These are phyloP conservation scores for Mycena polygramma DNA, from an alignment of 768 basidiomycete species.

Conservation along the genomic window DNA sequence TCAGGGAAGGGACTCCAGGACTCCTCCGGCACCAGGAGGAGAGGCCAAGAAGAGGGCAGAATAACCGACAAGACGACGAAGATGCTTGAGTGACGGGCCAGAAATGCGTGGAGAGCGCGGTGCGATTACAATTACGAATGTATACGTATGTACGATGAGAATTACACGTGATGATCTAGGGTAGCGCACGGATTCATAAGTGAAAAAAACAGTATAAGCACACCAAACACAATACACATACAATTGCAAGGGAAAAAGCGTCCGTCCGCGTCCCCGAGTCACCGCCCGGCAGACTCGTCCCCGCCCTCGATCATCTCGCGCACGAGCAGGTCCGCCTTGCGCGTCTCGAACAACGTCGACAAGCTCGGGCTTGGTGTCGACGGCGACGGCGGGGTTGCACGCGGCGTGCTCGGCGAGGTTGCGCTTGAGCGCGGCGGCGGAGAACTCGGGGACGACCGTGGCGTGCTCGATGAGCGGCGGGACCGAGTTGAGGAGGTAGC, in stretches of 20 bases:
- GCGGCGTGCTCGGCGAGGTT: constrained; percentile 71
- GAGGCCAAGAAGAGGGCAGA: too few species aligned
- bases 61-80: neutral
- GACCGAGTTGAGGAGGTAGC: constrained; percentile 61
- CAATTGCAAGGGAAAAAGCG: neutral
- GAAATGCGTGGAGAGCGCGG: neutral
- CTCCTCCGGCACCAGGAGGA: too few species aligned
- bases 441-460: constrained; percentile 54
- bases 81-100: neutral
- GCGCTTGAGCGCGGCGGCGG: constrained; percentile 61
- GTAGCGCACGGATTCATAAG: constrained; percentile 4
- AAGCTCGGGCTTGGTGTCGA: constrained; percentile 66
- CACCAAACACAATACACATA: neutral
- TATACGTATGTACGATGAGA: neutral
- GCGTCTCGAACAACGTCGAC: constrained; percentile 58
- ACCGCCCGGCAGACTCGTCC: constrained; percentile 7
- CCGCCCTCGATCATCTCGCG: constrained; percentile 55
- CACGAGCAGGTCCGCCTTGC: constrained; percentile 66
- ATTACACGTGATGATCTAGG: constrained; percentile 2
- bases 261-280: neutral
- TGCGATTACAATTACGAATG: constrained; percentile 9
- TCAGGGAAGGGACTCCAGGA: too few species aligned
- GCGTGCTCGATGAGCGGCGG: constrained; percentile 67
- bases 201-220: neutral
- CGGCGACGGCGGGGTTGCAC: constrained; percentile 58